Percentiles rank a stretch among this genome's conserved stretches.
Conservation (phyloP, 352 stramenopile species). For the Globisporangium paroecandrum region DNA sequence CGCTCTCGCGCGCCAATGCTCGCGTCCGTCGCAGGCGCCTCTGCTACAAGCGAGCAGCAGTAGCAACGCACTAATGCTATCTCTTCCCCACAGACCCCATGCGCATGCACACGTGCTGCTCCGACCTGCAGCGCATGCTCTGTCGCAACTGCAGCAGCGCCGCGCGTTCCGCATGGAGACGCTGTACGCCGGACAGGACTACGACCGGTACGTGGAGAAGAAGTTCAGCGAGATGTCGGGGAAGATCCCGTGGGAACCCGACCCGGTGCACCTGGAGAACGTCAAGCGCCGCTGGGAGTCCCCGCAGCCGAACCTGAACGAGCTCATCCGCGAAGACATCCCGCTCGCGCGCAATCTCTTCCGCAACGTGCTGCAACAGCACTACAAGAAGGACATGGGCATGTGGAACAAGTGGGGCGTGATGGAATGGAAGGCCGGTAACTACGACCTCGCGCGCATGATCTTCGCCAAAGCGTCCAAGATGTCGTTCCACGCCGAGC, state of each 20-base stretch:
- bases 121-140: neutral
- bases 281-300: constrained; percentile 57
- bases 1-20: neutral
- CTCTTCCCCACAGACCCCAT: neutral
- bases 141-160: neutral
- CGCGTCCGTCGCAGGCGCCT: neutral
- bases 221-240: constrained; percentile 75
- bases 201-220: constrained; percentile 60
- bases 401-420: constrained; percentile 91
- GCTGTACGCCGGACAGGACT: constrained; percentile 76
- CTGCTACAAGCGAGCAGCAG: neutral
- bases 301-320: constrained; percentile 68
- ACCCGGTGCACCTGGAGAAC: constrained; percentile 47
- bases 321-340: constrained; percentile 79
- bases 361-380: constrained; percentile 71
- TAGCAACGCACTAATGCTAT: neutral
- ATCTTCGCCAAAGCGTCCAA: constrained; percentile 81
- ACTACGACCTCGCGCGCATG: constrained; percentile 79
- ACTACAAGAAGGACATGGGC: constrained; percentile 81
- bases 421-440: constrained; percentile 87
- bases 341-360: constrained; percentile 69
- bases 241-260: constrained; percentile 76
- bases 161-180: constrained; percentile 35
- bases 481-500: constrained; percentile 62
- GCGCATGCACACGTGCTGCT: neutral